These are phyloP conservation scores for Hyphodiscus sp. DNA, from an alignment of 2,329 filamentous ascomycete species.

Conservation along the genomic window DNA sequence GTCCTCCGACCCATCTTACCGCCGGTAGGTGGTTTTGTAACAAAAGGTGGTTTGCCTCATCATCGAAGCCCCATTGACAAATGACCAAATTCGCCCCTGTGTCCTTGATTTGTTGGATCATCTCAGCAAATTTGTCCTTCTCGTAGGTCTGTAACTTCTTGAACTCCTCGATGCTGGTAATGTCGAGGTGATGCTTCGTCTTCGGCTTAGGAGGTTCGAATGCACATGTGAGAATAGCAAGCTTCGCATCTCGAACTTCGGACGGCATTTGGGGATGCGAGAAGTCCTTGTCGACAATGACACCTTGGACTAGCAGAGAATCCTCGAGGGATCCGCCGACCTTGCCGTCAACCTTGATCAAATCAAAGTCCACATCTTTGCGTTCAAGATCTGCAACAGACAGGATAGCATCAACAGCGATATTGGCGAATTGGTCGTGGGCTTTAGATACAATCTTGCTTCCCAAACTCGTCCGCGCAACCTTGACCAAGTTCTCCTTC, in stretches of 20 bases:
- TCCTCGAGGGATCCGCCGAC: slow-evolving; percentile 92
- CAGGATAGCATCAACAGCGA: slow-evolving; percentile 93
- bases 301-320: slow-evolving; percentile 89
- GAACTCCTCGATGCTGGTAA: slow-evolving; percentile 95
- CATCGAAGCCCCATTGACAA: slow-evolving; percentile 99
- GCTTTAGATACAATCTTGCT: slow-evolving; percentile 99
- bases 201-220: slow-evolving; percentile 99
- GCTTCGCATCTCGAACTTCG: slow-evolving; percentile 90
- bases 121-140: slow-evolving; percentile 92
- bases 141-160: slow-evolving; percentile 97
- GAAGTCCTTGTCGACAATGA: slow-evolving; percentile 99
- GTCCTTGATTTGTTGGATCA: slow-evolving; percentile 98
- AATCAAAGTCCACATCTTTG: slow-evolving; percentile 96
- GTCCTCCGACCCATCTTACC: slow-evolving; percentile 95
- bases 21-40: slow-evolving; percentile 94
- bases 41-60: slow-evolving; percentile 95
- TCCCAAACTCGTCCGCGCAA: slow-evolving; percentile 90
- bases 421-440: slow-evolving; percentile 95
- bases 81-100: slow-evolving; percentile 96
- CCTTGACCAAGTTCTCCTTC: slow-evolving; percentile 83
- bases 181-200: slow-evolving; percentile 99
- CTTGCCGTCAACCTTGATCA: slow-evolving; percentile 99
- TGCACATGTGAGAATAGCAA: slow-evolving; percentile 94
- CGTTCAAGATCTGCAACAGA: slow-evolving; percentile 93
- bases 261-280: slow-evolving; percentile 98